These are phyloP conservation scores for Ustilago lituana DNA, from an alignment of 1,284 basidiomycete genomes.

Conservation along the genomic window DNA sequence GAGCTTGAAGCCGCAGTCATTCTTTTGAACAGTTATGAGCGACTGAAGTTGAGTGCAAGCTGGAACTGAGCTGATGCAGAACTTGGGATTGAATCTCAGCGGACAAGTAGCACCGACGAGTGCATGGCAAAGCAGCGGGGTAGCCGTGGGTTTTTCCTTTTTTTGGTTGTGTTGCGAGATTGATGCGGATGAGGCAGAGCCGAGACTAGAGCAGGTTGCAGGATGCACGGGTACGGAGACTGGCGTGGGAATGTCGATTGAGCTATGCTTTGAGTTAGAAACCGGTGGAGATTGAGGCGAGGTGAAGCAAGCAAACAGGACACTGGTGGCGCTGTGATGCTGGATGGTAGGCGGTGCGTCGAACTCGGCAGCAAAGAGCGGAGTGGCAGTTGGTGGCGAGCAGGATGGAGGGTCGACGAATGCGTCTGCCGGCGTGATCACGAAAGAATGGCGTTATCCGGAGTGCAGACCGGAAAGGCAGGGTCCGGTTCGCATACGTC, in stretches of 20 bases:
- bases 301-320: constrained; percentile 6
- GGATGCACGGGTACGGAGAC: background rate
- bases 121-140: constrained; percentile 17
- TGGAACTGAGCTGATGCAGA: background rate
- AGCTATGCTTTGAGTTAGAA: background rate
- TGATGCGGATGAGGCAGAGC: constrained; percentile 14
- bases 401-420: constrained; percentile 5
- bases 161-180: background rate
- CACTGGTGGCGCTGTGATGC: background rate
- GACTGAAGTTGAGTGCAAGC: constrained; percentile 2
- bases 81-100: constrained; percentile 22
- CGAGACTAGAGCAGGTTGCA: constrained; percentile 6
- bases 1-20: constrained; percentile 12
- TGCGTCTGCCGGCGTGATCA: constrained; percentile 19
- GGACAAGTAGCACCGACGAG: constrained; percentile 4
- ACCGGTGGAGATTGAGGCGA: constrained; percentile 13
- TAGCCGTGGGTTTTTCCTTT: background rate
- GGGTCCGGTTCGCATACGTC: constrained; percentile 11
- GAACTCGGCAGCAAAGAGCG: background rate
- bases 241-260: constrained; percentile 14
- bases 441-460: constrained; percentile 44
- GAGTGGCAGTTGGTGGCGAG: background rate
- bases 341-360: background rate
- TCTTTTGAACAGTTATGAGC: background rate
- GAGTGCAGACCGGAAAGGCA: constrained; percentile 11